A percentile compares a stretch with the other conserved stretches of the same genome.
These are phyloP conservation scores for Exophiala aquamarina DNA, from an alignment of 2,329 filamentous ascomycete genomes.

Conservation along the genomic window DNA sequence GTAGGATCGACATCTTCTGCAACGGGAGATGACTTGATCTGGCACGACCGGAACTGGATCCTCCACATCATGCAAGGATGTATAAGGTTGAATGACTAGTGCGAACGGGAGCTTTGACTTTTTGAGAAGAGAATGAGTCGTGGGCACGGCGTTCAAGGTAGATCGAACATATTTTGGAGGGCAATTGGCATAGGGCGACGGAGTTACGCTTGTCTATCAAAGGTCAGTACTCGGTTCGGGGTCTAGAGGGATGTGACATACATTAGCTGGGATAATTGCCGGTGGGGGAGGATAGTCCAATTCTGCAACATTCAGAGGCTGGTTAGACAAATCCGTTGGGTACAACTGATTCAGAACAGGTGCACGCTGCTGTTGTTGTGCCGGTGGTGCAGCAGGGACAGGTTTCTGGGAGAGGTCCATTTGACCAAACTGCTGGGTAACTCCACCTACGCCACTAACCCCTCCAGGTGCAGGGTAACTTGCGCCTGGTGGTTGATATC, in stretches of 20 bases:
- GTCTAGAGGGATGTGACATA: conserved; percentile 50
- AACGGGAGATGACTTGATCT: conserved; percentile 96
- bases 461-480: conserved; percentile 61
- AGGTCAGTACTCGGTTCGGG: conserved; percentile 40
- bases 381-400: conserved; percentile 47
- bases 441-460: conserved; percentile 55
- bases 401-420: conserved; percentile 66
- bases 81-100: conserved; percentile 94
- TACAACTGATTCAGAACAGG: conserved; percentile 76
- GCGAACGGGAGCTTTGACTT: conserved; percentile 96
- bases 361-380: conserved; percentile 45
- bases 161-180: conserved; percentile 92
- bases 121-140: conserved; percentile 88
- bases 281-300: conserved; percentile 87
- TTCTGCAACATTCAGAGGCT: conserved; percentile 92
- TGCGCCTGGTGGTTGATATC: conserved; percentile 67
- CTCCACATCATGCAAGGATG: conserved; percentile 86
- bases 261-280: conserved; percentile 87
- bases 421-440: conserved; percentile 80
- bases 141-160: conserved; percentile 90
- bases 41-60: conserved; percentile 88
- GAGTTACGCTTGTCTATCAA: conserved; percentile 77
- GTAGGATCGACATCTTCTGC: conserved; percentile 91
- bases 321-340: conserved; percentile 84
- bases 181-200: conserved; percentile 88